Evolutionary conservation across 345 rosid species (phyloP).

Genomic region (Dovyalis caffra): DNA sequence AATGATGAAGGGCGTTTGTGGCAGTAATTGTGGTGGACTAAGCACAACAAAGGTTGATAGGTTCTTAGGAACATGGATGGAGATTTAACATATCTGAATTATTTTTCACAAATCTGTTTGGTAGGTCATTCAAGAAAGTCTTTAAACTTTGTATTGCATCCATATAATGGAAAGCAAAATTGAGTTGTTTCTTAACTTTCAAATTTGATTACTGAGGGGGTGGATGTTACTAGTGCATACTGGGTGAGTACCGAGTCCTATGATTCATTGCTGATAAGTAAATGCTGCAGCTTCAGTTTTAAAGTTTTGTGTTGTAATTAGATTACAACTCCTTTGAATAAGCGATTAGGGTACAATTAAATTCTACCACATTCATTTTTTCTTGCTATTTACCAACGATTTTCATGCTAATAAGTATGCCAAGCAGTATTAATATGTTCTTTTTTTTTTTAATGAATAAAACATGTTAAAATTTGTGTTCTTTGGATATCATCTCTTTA

Average conservation of each 20-base stretch:
- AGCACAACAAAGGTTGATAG: not conserved
- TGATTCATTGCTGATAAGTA: not conserved
- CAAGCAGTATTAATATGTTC: not conserved
- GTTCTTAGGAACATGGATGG: not conserved
- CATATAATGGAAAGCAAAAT: not conserved
- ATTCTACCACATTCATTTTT: not conserved
- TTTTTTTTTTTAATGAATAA: too few relatives aligned
- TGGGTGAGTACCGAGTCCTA: not conserved
- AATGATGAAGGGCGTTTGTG: not conserved
- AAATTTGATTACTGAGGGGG: not conserved
- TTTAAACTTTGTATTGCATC: not conserved
- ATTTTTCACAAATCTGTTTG: not conserved
- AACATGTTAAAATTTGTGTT: not conserved
- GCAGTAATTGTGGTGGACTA: not conserved
- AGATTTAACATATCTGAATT: not conserved
- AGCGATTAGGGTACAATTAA: not conserved
- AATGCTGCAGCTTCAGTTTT: not conserved
- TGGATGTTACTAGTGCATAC: not conserved
- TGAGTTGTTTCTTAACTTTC: not conserved
- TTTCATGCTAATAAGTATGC: not conserved
- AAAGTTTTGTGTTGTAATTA: not conserved
- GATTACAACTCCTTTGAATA: not conserved
- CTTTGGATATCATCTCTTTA: constrained; percentile 4
- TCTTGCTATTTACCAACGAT: not conserved
- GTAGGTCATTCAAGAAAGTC: not conserved